These are phyloP conservation scores for Collybia mongolica DNA, from an alignment of 768 basidiomycete genomes.

Conservation along the genomic window DNA sequence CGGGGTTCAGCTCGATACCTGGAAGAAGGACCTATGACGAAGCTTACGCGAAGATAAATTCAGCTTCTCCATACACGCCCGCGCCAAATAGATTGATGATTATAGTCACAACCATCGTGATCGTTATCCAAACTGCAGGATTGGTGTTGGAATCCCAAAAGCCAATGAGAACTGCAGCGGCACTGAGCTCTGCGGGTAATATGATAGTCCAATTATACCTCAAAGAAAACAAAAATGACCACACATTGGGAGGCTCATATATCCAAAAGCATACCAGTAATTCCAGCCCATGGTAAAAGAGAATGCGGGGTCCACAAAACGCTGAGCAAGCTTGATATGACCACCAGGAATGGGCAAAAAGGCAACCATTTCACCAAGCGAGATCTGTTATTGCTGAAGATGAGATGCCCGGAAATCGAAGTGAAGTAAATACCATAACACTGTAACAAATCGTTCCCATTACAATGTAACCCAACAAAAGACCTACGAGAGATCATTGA, in stretches of 20 bases:
- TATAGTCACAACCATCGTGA: conserved; percentile 75
- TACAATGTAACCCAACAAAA: conserved; percentile 66
- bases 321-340: conserved; percentile 78
- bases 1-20: neutral
- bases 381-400: conserved; percentile 39
- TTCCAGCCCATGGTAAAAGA: conserved; percentile 60
- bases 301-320: conserved; percentile 77
- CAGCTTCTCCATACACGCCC: conserved; percentile 80
- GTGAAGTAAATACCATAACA: conserved; percentile 55
- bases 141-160: conserved; percentile 62
- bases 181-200: conserved; percentile 71
- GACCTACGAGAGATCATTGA: conserved; percentile 30
- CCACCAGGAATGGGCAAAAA: conserved; percentile 79
- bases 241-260: neutral
- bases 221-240: neutral
- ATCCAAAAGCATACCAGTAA: conserved; percentile 33
- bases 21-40: conserved; percentile 28
- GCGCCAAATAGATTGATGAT: conserved; percentile 76
- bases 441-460: conserved; percentile 70
- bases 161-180: conserved; percentile 73
- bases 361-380: conserved; percentile 74
- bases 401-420: neutral
- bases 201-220: conserved; percentile 66
- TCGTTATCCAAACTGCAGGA: conserved; percentile 77
- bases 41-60: conserved; percentile 81